Percentiles rank a stretch among this genome's conserved stretches.
phyloP scores from a whole-genome alignment of 305 asterid genomes.

The Fraxinus sp. region DNA sequence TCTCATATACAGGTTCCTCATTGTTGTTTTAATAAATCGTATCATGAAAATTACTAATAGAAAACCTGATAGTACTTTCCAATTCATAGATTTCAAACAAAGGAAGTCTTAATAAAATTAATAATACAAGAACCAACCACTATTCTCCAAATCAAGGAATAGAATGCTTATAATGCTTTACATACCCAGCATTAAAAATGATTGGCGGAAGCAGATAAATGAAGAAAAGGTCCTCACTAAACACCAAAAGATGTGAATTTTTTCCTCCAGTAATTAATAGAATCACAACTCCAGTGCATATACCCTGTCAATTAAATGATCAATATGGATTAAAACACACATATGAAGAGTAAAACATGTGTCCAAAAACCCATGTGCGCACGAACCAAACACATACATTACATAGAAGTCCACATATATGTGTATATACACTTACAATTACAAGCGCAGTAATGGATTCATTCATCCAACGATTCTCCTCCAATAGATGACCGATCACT shows the following conservation, averaged over 20 bases:
- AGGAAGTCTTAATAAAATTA: neutral
- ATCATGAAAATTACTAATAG: neutral
- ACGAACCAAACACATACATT: neutral
- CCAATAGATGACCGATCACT: conserved; percentile 78
- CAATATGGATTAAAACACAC: neutral
- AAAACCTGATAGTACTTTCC: neutral
- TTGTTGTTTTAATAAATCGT: neutral
- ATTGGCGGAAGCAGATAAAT: conserved; percentile 87
- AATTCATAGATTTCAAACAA: neutral
- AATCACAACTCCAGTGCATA: conserved; percentile 62
- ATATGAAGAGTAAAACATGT: neutral
- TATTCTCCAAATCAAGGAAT: neutral
- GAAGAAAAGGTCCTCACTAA: conserved; percentile 86
- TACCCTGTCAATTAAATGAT: conserved; percentile 45
- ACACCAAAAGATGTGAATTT: conserved; percentile 71
- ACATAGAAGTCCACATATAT: conserved; percentile 6
- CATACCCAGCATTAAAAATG: conserved; percentile 84
- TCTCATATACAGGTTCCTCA: neutral
- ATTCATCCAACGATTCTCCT: conserved; percentile 83
- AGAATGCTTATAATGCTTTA: neutral
- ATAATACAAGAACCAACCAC: too few species aligned
- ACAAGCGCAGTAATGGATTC: conserved; percentile 80
- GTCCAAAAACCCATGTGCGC: neutral
- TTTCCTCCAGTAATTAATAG: conserved; percentile 58
- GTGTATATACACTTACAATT: conserved; percentile 46